A percentile compares a stretch with the other conserved stretches of the same genome.
Conservation (phyloP, 768 basidiomycete species). For the Hydnomerulius pinastri region DNA sequence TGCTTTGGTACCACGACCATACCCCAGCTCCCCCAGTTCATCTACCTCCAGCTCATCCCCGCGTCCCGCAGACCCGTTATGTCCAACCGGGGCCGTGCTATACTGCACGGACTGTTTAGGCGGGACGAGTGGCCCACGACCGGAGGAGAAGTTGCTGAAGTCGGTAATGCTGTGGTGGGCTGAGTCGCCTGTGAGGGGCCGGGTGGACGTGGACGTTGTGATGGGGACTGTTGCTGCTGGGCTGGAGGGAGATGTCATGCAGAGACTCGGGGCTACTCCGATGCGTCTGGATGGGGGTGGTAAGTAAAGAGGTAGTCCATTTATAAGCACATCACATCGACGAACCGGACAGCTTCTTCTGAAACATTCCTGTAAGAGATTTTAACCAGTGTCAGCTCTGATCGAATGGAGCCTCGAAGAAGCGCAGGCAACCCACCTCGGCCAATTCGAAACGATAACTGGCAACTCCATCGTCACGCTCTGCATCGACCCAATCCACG, state of each 20-base stretch:
- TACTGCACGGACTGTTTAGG: constrained; percentile 27
- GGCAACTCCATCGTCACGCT: constrained; percentile 74
- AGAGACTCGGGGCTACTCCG: constrained; percentile 46
- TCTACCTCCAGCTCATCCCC: constrained; percentile 12
- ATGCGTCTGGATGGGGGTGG: constrained; percentile 42
- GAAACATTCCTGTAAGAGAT: constrained; percentile 61
- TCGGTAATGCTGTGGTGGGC: constrained; percentile 14
- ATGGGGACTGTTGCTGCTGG: constrained; percentile 32
- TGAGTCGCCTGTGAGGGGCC: constrained; percentile 24
- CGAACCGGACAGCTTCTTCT: constrained; percentile 61
- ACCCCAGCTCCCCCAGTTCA: constrained; percentile 23
- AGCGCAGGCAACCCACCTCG: constrained; percentile 52
- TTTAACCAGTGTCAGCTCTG: not conserved
- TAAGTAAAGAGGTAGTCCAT: constrained; percentile 1
- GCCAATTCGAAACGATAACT: constrained; percentile 85
- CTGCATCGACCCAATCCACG: constrained; percentile 68
- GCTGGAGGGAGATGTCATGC: constrained; percentile 27
- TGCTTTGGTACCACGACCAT: constrained; percentile 7
- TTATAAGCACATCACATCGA: not conserved
- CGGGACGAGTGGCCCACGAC: constrained; percentile 13
- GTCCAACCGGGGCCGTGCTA: constrained; percentile 28
- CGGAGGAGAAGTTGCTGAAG: not conserved
- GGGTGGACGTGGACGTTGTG: constrained; percentile 20
- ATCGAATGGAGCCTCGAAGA: not conserved
- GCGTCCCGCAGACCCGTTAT: constrained; percentile 17